Evolutionary conservation across 257 asterid genomes (phyloP).

Genomic region (Gentiana macrophylla): DNA sequence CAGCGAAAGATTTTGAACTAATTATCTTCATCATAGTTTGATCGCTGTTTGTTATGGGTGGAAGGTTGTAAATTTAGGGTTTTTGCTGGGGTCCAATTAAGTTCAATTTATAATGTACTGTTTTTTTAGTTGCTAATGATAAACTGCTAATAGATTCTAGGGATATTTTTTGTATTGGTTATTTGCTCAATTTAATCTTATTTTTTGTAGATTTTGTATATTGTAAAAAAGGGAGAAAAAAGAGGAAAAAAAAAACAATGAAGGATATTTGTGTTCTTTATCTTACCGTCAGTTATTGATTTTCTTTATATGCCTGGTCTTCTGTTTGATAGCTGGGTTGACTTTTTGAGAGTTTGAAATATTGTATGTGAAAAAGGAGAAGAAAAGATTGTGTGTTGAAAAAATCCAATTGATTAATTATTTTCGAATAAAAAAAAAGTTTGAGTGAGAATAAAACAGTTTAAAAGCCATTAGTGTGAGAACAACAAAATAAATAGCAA

Average conservation of each 20-base stretch:
- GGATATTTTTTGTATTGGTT: neutral
- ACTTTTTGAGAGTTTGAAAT: neutral
- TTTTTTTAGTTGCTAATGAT: slow-evolving; percentile 1
- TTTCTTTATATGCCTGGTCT: neutral
- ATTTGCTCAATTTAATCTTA: neutral
- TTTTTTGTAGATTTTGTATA: slow-evolving; percentile 4
- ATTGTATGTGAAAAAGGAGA: neutral
- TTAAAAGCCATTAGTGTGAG: slow-evolving; percentile 1
- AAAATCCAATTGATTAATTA: no score
- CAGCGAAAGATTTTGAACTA: slow-evolving; percentile 3
- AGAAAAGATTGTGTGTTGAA: neutral
- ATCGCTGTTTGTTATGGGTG: neutral
- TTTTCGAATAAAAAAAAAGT: neutral
- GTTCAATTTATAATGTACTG: slow-evolving; percentile 7
- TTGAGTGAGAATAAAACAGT: no score
- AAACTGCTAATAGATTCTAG: slow-evolving; percentile 1
- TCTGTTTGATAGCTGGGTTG: slow-evolving; percentile 1
- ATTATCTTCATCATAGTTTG: neutral
- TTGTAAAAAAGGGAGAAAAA: slow-evolving; percentile 11
- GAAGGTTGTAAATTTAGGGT: neutral
- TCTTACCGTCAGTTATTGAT: neutral
- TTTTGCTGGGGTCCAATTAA: slow-evolving; percentile 7
- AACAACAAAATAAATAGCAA: neutral
- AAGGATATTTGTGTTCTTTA: slow-evolving; percentile 2
- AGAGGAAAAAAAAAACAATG: neutral